These are phyloP conservation scores for Sporothrix schenckii DNA, from an alignment of 2,329 filamentous ascomycete species.

Conservation along the genomic window DNA sequence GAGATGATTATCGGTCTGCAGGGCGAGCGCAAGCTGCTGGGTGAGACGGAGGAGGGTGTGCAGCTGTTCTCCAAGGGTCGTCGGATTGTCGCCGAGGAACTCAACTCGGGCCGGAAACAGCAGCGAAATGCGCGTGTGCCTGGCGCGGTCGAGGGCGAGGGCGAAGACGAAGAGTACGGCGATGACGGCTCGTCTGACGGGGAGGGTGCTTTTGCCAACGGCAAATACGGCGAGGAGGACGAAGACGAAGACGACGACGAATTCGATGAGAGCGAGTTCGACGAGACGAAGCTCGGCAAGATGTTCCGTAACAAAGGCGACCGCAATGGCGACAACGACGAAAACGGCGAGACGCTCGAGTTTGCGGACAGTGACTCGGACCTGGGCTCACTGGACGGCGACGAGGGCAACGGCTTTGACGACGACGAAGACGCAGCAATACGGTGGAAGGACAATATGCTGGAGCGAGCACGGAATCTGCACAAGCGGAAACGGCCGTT, in stretches of 20 bases:
- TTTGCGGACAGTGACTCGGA: constrained; percentile 98
- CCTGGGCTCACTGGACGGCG: constrained; percentile 77
- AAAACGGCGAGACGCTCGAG: constrained; percentile 76
- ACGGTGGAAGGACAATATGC: constrained; percentile 87
- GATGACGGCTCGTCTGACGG: constrained; percentile 42
- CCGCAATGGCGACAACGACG: constrained; percentile 59
- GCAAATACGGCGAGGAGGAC: constrained; percentile 61
- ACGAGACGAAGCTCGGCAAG: constrained; percentile 62
- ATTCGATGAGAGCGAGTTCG: constrained; percentile 59
- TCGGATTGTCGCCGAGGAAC: constrained; percentile 63
- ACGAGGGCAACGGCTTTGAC: constrained; percentile 58
- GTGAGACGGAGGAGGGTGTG: constrained; percentile 79
- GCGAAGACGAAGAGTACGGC: constrained; percentile 44
- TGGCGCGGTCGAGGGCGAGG: constrained; percentile 61
- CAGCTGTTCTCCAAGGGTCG: constrained; percentile 82
- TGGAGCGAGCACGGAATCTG: constrained; percentile 70
- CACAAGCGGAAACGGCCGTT: constrained; percentile 73
- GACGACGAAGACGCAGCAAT: constrained; percentile 64
- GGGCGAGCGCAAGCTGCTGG: constrained; percentile 76
- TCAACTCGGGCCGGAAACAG: constrained; percentile 64
- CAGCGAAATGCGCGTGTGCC: constrained; percentile 61
- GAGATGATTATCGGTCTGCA: constrained; percentile 92
- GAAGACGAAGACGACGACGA: constrained; percentile 55
- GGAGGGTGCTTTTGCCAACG: constrained; percentile 34
- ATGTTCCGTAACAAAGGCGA: constrained; percentile 60